A percentile compares a stretch with the other conserved stretches of the same genome.
phyloP scores from a whole-genome alignment of 305 asterid genomes.

The Stenogyne calaminthoides region DNA sequence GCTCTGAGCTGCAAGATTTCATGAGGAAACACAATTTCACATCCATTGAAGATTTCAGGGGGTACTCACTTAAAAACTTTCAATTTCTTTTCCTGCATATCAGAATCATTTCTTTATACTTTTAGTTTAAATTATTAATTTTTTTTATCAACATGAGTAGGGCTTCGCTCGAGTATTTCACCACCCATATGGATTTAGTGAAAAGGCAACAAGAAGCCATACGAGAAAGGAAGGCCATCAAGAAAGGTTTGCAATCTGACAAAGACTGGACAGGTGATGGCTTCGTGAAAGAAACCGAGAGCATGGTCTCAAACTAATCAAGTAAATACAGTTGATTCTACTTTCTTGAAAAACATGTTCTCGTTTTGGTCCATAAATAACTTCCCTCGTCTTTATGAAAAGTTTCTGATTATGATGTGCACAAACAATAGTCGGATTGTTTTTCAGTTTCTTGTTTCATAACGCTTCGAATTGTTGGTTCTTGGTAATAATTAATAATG shows the following conservation, averaged over 20 bases:
- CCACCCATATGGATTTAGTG: constrained; percentile 83
- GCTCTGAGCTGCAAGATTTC: constrained; percentile 85
- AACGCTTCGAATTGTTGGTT: background rate
- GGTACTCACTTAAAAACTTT: constrained; percentile 43
- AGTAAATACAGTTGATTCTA: constrained; percentile 11
- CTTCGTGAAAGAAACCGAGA: constrained; percentile 79
- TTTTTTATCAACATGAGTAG: constrained; percentile 31
- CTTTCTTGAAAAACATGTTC: constrained; percentile 12
- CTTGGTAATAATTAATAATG: background rate
- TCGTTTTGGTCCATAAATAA: background rate
- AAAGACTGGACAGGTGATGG: constrained; percentile 99
- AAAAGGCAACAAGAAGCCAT: constrained; percentile 76
- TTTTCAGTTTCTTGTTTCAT: background rate
- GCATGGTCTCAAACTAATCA: constrained; percentile 84
- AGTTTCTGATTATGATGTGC: background rate
- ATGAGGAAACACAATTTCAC: constrained; percentile 81
- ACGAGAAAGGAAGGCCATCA: constrained; percentile 69
- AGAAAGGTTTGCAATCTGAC: constrained; percentile 84
- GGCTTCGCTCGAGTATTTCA: constrained; percentile 76
- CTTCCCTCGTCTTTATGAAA: background rate
- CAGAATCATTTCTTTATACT: background rate
- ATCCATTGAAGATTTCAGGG: constrained; percentile 79
- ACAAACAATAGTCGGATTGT: constrained; percentile 5
- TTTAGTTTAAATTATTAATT: no score
- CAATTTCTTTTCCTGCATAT: background rate